Evolutionary conservation across 768 basidiomycete genomes (phyloP), one percentile per base, ranked within the genome.

Genomic region (Mycena indigotica): DNA sequence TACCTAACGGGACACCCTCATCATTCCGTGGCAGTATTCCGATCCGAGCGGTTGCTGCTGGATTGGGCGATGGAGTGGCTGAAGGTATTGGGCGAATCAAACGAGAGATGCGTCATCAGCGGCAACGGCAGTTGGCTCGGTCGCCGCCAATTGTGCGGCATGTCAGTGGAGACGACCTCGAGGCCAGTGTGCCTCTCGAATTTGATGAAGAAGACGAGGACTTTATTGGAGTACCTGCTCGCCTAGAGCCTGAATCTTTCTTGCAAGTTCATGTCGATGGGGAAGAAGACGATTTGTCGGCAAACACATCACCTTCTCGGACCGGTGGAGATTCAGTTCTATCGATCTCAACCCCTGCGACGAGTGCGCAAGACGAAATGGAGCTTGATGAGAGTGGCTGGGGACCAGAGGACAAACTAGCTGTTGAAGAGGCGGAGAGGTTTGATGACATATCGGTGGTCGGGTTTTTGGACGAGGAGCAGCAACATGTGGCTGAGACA

Each of bases 151-250:
- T 17, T 35, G 32, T 35, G 17, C 8, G 32, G 10, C 32, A 17
- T 55, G 60, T 61, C 25, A 73, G 70, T 44, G 52, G 60, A 13
- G 51, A 53, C 38, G 41, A 62, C 53, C 41, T 65, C 64, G 68
- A 72, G 52, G 82, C 84, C 50, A 78, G 77, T 0, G 78, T 77
- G 13, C 75, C 82, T 24, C 70, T 86, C 23, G 79, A 79, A 67
- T 88, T 89, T 66, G 86, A 86, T 51, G 85, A 88, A 64, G 84
- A 85, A 56, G 88, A 88, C 53, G 86, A 88, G 53, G 85, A 86
- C 48, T 84, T 87, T 63, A 52, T 74, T 19, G 64, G 57, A 1
- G 17, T 46, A n/a, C 54, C 44, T 4, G 52, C 61, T 21, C 61
- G 62, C 15, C 69, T 65, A n/a, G 64, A 53, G 5, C 60, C 57